phyloP scores from a whole-genome alignment of 164 flowering plant species.

The Berberis thunbergii region DNA sequence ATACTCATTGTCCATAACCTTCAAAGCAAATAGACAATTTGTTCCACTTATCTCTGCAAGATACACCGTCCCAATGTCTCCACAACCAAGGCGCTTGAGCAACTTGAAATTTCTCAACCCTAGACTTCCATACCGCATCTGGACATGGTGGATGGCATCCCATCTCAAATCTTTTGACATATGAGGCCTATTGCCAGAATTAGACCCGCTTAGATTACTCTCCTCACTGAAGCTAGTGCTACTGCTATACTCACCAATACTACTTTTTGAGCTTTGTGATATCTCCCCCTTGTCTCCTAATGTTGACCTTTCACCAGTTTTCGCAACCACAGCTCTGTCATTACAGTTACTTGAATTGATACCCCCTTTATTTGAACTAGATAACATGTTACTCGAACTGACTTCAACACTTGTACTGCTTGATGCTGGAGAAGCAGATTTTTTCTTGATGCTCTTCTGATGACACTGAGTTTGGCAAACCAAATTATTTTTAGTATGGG shows the following conservation, averaged over 20 bases:
- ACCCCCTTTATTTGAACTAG: slow-evolving; percentile 16
- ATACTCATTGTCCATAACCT: slow-evolving; percentile 84
- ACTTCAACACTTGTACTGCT: slow-evolving; percentile 25
- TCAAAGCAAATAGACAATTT: slow-evolving; percentile 61
- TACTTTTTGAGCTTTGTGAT: slow-evolving; percentile 87
- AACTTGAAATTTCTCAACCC: slow-evolving; percentile 63
- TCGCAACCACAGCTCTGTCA: slow-evolving; percentile 17
- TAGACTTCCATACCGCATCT: slow-evolving; percentile 46
- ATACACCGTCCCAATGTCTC: slow-evolving; percentile 83
- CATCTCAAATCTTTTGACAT: slow-evolving; percentile 87
- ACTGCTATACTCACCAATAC: slow-evolving; percentile 73
- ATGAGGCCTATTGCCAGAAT: slow-evolving; percentile 71
- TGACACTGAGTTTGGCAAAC: slow-evolving; percentile 13
- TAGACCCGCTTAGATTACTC: slow-evolving; percentile 61
- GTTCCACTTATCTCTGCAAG: slow-evolving; percentile 67
- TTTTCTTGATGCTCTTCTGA: slow-evolving; percentile 20
- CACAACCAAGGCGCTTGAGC: slow-evolving; percentile 68
- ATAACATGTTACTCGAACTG: slow-evolving; percentile 19
- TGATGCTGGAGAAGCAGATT: slow-evolving; percentile 24
- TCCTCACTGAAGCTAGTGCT: slow-evolving; percentile 78
- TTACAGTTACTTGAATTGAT: slow-evolving; percentile 16
- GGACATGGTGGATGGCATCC: slow-evolving; percentile 58
- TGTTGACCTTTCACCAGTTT: slow-evolving; percentile 35
- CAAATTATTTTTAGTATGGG: slow-evolving; percentile 16
- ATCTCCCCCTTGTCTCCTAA: slow-evolving; percentile 60